Percentiles rank a stretch among this genome's conserved stretches.
phyloP scores from a whole-genome alignment of 2,329 filamentous ascomycete species.

The Thelonectria olida region DNA sequence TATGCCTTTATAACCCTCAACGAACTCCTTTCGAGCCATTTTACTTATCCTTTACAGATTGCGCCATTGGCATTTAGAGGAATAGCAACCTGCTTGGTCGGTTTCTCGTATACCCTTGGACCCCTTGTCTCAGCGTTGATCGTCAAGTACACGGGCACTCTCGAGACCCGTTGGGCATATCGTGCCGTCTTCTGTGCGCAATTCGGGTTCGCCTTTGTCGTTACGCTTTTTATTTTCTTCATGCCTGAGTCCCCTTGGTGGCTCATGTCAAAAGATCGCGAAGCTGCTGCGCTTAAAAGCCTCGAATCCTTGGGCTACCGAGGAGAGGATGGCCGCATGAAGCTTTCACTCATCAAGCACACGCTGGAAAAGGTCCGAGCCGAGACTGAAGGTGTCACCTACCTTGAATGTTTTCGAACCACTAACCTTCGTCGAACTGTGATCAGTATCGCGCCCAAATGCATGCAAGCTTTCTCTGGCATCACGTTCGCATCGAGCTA shows the following conservation, averaged over 20 bases:
- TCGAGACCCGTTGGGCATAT: slow-evolving; percentile 26
- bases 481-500: slow-evolving; percentile 28
- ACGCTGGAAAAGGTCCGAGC: slow-evolving; percentile 25
- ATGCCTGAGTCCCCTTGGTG: slow-evolving; percentile 33
- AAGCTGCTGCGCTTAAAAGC: slow-evolving; percentile 22
- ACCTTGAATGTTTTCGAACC: slow-evolving; percentile 32
- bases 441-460: slow-evolving; percentile 28
- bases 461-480: slow-evolving; percentile 27
- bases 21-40: no score
- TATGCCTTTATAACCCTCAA: no score
- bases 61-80: slow-evolving; percentile 21
- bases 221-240: slow-evolving; percentile 19
- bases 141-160: slow-evolving; percentile 20
- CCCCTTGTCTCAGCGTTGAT: slow-evolving; percentile 28
- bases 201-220: slow-evolving; percentile 25
- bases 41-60: neutral
- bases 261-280: slow-evolving; percentile 16
- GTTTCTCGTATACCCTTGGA: slow-evolving; percentile 27
- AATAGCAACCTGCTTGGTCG: slow-evolving; percentile 22
- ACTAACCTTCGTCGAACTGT: slow-evolving; percentile 32
- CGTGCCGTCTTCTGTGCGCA: slow-evolving; percentile 28
- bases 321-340: slow-evolving; percentile 19
- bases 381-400: slow-evolving; percentile 27
- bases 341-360: slow-evolving; percentile 21
- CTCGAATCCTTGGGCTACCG: no score